phyloP scores from a whole-genome alignment of 2,329 filamentous ascomycete genomes.

The Didymella pomorum region DNA sequence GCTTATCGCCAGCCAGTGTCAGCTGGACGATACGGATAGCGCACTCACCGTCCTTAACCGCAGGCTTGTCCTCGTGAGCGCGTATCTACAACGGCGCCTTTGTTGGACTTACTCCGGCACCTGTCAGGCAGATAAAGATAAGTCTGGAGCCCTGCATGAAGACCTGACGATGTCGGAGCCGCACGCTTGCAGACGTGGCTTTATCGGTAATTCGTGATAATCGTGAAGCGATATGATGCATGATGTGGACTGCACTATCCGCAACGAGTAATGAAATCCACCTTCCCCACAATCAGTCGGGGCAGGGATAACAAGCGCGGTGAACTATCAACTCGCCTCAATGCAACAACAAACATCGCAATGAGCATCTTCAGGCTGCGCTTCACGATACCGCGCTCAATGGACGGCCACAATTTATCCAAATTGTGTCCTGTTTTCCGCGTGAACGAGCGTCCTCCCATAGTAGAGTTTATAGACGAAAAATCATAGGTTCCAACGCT shows the following conservation, averaged over 20 bases:
- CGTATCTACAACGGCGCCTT: conserved; percentile 17
- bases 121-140: conserved; percentile 5
- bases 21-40: conserved; percentile 3
- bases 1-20: conserved; percentile 7
- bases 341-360: conserved; percentile 16
- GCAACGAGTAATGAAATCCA: conserved; percentile 21
- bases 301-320: conserved; percentile 18
- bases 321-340: conserved; percentile 21
- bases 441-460: conserved; percentile 37
- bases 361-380: conserved; percentile 12
- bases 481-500: conserved; percentile 6
- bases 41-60: conserved; percentile 3
- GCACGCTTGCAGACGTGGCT: conserved; percentile 30
- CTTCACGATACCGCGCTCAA: conserved; percentile 15
- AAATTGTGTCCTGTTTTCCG: conserved; percentile 38
- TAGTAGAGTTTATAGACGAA: conserved; percentile 26
- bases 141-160: conserved; percentile 15
- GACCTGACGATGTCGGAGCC: conserved; percentile 21
- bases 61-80: conserved; percentile 12
- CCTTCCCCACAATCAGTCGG: conserved; percentile 23
- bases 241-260: conserved; percentile 24
- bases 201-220: conserved; percentile 31
- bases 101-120: background rate
- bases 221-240: conserved; percentile 35
- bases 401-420: conserved; percentile 18